These are phyloP conservation scores for Paramecium caudatum DNA, from an alignment of 73 alveolate species.

Conservation along the genomic window DNA sequence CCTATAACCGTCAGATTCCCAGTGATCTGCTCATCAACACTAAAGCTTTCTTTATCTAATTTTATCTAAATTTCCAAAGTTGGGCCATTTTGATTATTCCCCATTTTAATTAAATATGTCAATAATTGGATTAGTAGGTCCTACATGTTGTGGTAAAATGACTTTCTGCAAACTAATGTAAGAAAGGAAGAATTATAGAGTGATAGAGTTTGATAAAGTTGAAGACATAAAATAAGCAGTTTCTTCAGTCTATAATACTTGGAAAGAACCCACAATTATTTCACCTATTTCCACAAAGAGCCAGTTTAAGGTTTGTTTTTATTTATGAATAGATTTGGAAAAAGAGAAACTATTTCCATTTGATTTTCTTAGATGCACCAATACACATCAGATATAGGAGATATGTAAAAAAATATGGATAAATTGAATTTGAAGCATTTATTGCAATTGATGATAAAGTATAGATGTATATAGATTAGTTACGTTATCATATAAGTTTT, in stretches of 20 bases:
- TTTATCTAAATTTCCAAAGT: no score
- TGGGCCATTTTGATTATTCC: no score
- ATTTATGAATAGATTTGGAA: not conserved
- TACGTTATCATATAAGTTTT: not conserved
- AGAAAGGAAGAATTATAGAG: not conserved
- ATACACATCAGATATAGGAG: constrained; percentile 1
- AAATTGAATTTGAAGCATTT: not conserved
- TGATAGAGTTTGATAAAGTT: constrained; percentile 13
- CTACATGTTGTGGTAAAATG: constrained; percentile 27
- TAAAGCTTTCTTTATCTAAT: no score
- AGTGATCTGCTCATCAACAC: no score
- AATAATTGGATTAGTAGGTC: constrained; percentile 47
- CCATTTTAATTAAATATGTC: no score
- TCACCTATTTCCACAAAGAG: constrained; percentile 1
- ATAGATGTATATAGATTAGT: not conserved
- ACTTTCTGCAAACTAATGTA: not conserved
- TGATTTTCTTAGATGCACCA: constrained; percentile 23
- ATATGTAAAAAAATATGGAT: not conserved
- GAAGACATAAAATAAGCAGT: not conserved
- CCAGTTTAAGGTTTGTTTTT: no score
- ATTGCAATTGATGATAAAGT: constrained; percentile 12
- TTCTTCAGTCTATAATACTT: not conserved
- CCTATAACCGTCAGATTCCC: no score
- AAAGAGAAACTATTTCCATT: constrained; percentile 51
- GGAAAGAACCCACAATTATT: constrained; percentile 41